Evolutionary conservation across 2,329 filamentous ascomycete genomes (phyloP), one percentile per base, ranked within the genome.

Genomic region (Aphanoascus verrucosus): DNA sequence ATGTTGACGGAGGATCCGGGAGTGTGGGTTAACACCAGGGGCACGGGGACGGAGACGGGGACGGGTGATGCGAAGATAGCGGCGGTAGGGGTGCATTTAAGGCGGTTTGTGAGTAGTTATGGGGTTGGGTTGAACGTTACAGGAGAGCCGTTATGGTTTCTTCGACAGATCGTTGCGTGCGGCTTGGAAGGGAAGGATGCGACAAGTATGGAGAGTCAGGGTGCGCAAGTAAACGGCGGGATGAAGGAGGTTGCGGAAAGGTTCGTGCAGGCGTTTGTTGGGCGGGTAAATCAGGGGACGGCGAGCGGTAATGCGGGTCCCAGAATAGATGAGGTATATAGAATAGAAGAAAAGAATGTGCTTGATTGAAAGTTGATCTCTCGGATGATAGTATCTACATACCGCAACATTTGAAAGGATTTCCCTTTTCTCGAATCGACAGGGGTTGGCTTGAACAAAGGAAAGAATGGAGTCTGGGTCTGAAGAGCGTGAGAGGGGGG

Each of bases 81-180:
- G 0, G 89, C 90, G 0, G 74, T 97, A 41, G 93, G 93, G 0
- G 88, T 98, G n/a, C 90, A 97, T 71, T 78, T 96, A 58, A 76
- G 89, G 12, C 76, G 91, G 44, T 83, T 94, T 68, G 78, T 97
- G 37, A 89, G 84, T 20, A 87, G 84, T 56, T 85, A 94, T 67
- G 93, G 93, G 5, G 77, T 94, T 34, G 90, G 87, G 1, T 66
- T 96, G 51, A 74, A 74, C 61, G 67, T 74, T 4, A 72, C 69
- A 1, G 62, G 71, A 44, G 67, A 73, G 57, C 65, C 66, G 88
- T 94, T 74, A 58, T 86, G 80, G 78, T 84, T 80, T 63, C 72
- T 74, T 47, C 73, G 78, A 20, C 77, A 90, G 57, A 94, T 97
- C 67, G 83, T 90, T n/a, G 85, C 89, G 12, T 97, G 91, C 74